Evolutionary conservation across 176 grass and related monocot genomes (phyloP).

Genomic region (Ampelocalamus luodianensis): DNA sequence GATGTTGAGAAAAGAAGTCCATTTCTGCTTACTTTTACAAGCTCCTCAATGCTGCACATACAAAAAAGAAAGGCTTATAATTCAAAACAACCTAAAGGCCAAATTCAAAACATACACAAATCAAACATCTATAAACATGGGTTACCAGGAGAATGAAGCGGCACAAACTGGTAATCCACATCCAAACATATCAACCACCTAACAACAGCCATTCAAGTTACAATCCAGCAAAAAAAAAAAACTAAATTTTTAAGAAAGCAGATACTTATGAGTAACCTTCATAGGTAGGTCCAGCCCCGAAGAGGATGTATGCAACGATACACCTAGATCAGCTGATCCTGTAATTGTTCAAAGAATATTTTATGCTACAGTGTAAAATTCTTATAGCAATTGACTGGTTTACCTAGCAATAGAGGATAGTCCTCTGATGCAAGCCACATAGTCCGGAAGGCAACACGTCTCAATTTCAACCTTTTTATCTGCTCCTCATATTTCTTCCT

Average conservation of each 20-base stretch:
- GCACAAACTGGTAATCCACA: slow-evolving; percentile 98
- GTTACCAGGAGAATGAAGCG: slow-evolving; percentile 95
- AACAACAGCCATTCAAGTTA: slow-evolving; percentile 37
- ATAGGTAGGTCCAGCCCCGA: slow-evolving; percentile 95
- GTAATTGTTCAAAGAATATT: slow-evolving; percentile 37
- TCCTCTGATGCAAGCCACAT: slow-evolving; percentile 98
- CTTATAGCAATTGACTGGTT: slow-evolving; percentile 31
- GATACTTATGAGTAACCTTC: slow-evolving; percentile 64
- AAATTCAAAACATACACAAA: slow-evolving; percentile 9
- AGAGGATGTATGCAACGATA: slow-evolving; percentile 91
- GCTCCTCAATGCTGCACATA: slow-evolving; percentile 82
- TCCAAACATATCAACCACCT: slow-evolving; percentile 99
- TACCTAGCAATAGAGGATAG: slow-evolving; percentile 94
- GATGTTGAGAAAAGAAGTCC: slow-evolving; percentile 92
- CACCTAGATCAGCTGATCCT: slow-evolving; percentile 93
- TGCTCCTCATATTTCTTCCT: slow-evolving; percentile 86
- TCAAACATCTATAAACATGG: slow-evolving; percentile 33
- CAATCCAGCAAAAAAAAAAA: slow-evolving; percentile 4
- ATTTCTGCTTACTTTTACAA: slow-evolving; percentile 83
- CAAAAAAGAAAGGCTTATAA: slow-evolving; percentile 34
- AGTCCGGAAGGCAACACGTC: slow-evolving; percentile 87
- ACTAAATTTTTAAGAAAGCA: background rate
- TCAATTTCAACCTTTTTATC: slow-evolving; percentile 86
- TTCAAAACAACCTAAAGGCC: slow-evolving; percentile 16
- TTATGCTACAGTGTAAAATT: background rate